Conservation (phyloP, 805 yeast genomes). For the Metschnikowia kunwiensis region DNA sequence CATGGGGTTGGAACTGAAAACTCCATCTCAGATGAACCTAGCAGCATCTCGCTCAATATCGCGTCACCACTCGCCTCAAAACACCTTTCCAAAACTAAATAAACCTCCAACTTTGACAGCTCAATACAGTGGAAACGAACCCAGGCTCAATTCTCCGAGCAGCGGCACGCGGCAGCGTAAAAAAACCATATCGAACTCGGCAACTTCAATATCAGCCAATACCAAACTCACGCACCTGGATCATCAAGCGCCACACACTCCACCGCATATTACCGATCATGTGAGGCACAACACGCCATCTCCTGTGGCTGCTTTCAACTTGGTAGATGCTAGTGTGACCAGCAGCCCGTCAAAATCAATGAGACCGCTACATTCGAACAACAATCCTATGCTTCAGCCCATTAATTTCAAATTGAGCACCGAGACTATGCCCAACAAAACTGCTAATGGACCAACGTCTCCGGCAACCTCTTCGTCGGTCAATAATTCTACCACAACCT, state of each 20-base stretch:
- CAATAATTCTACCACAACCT: background rate
- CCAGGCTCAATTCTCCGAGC: constrained; percentile 24
- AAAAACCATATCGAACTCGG: constrained; percentile 39
- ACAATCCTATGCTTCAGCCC: constrained; percentile 53
- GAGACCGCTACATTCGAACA: constrained; percentile 48
- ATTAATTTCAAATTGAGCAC: constrained; percentile 42
- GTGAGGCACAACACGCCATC: constrained; percentile 31
- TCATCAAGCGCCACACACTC: constrained; percentile 15
- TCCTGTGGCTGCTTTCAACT: constrained; percentile 17
- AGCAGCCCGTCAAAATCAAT: constrained; percentile 41
- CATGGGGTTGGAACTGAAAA: constrained; percentile 15
- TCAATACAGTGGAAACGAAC: constrained; percentile 44
- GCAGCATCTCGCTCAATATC: constrained; percentile 7
- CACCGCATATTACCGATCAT: constrained; percentile 13
- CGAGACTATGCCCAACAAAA: too few relatives aligned
- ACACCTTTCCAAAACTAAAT: constrained; percentile 20
- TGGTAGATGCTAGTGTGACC: constrained; percentile 18
- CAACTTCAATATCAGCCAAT: constrained; percentile 13
- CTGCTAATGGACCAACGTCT: background rate
- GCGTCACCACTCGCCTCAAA: constrained; percentile 10
- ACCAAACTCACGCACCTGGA: constrained; percentile 8
- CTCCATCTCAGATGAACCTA: constrained; percentile 9
- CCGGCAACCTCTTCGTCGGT: constrained; percentile 1
- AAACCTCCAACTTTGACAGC: constrained; percentile 44
- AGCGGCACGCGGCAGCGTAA: constrained; percentile 30